phyloP scores from a whole-genome alignment of 192 early-diverging fungal genomes.

The Rhizophlyctis rosea region DNA sequence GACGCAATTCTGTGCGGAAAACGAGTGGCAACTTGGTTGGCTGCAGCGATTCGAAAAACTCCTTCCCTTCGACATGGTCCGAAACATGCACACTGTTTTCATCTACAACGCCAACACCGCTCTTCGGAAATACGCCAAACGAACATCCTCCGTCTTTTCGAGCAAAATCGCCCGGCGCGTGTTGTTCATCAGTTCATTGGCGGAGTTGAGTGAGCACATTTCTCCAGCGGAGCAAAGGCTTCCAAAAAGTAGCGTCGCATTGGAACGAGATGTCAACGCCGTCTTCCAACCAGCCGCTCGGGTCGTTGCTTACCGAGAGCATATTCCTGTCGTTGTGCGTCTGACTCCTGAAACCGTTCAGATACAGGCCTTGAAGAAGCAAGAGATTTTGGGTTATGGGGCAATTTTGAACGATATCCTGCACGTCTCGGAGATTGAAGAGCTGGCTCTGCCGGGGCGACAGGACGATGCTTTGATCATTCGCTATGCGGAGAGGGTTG shows the following conservation, averaged over 20 bases:
- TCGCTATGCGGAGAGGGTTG: slow-evolving; percentile 54
- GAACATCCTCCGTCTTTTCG: slow-evolving; percentile 44
- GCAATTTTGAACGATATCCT: slow-evolving; percentile 82
- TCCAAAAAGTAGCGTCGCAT: slow-evolving; percentile 56
- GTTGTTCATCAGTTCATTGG: slow-evolving; percentile 65
- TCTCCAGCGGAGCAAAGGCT: slow-evolving; percentile 67
- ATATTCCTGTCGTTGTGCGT: slow-evolving; percentile 75
- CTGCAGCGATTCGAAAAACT: slow-evolving; percentile 70
- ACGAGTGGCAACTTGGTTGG: slow-evolving; percentile 79
- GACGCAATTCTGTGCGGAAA: slow-evolving; percentile 73
- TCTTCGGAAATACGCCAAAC: slow-evolving; percentile 42
- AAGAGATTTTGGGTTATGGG: slow-evolving; percentile 71
- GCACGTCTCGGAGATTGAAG: slow-evolving; percentile 78
- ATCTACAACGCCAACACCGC: slow-evolving; percentile 84
- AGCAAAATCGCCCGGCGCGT: slow-evolving; percentile 52
- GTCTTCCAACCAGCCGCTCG: slow-evolving; percentile 66
- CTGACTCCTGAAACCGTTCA: slow-evolving; percentile 81
- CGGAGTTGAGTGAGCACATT: slow-evolving; percentile 75
- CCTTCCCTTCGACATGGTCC: slow-evolving; percentile 59
- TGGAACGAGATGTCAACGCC: slow-evolving; percentile 66
- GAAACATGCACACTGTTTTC: slow-evolving; percentile 68
- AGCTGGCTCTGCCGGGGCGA: slow-evolving; percentile 57
- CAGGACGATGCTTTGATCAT: slow-evolving; percentile 66
- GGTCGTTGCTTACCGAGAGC: slow-evolving; percentile 61
- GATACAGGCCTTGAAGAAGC: slow-evolving; percentile 66